These are phyloP conservation scores for Prunus mira DNA, from an alignment of 306 rosid species.

Conservation along the genomic window DNA sequence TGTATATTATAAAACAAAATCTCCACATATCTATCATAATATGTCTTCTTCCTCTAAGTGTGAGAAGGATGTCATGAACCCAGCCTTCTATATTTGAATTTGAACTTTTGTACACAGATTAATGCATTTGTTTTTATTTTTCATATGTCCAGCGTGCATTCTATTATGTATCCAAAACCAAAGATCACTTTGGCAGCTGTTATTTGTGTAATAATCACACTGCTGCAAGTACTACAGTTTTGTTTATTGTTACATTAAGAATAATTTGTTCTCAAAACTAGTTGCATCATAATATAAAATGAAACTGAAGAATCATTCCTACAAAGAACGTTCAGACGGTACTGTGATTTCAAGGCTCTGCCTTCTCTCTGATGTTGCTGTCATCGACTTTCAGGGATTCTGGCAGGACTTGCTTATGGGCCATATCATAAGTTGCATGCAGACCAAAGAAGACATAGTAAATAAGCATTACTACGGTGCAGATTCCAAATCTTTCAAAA, in stretches of 20 bases:
- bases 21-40: neutral
- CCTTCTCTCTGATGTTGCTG: slow-evolving; percentile 26
- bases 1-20: neutral
- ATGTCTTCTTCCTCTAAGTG: neutral
- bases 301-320: neutral
- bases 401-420: slow-evolving; percentile 45
- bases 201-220: neutral
- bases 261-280: neutral
- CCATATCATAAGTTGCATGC: slow-evolving; percentile 79
- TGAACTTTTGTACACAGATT: neutral
- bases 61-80: neutral
- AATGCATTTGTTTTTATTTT: neutral
- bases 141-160: neutral
- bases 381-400: slow-evolving; percentile 21
- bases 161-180: neutral
- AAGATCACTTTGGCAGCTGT: neutral
- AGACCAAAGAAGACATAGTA: slow-evolving; percentile 72
- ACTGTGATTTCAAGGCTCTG: slow-evolving; percentile 32
- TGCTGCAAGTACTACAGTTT: slow-evolving; percentile 3
- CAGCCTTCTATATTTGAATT: neutral
- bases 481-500: slow-evolving; percentile 65
- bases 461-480: slow-evolving; percentile 54
- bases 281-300: neutral
- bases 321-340: neutral
- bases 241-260: neutral